These are phyloP conservation scores for Triadica sebifera DNA, from an alignment of 345 rosid genomes.

Conservation along the genomic window DNA sequence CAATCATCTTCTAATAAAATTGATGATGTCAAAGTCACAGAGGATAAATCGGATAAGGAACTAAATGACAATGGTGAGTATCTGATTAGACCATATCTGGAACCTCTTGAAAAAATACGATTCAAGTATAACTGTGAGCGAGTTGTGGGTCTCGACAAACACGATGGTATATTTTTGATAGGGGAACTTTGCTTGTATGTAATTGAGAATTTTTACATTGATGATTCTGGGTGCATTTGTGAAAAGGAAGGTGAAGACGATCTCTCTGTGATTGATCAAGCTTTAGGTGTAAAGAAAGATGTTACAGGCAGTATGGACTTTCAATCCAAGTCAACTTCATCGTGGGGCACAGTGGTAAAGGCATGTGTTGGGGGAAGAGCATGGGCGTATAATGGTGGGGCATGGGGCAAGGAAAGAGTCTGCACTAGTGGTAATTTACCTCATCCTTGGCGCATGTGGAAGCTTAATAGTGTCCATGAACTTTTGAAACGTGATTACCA, in stretches of 20 bases:
- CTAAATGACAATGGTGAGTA: constrained; percentile 93
- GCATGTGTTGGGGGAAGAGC: constrained; percentile 85
- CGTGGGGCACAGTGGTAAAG: constrained; percentile 62
- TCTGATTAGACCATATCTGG: constrained; percentile 93
- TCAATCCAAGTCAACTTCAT: constrained; percentile 84
- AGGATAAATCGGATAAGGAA: constrained; percentile 82
- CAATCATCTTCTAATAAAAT: constrained; percentile 62
- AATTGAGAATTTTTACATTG: constrained; percentile 91
- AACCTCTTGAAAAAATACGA: constrained; percentile 87
- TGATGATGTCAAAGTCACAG: constrained; percentile 56
- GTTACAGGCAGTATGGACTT: constrained; percentile 63
- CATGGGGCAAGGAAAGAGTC: constrained; percentile 98
- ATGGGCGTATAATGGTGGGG: constrained; percentile 99
- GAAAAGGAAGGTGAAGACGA: constrained; percentile 97
- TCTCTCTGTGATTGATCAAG: constrained; percentile 98
- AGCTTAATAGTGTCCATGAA: constrained; percentile 91
- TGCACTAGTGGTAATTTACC: constrained; percentile 72
- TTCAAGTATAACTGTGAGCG: constrained; percentile 95
- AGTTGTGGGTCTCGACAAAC: constrained; percentile 96
- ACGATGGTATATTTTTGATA: constrained; percentile 92
- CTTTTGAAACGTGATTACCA: constrained; percentile 97
- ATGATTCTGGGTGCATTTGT: constrained; percentile 76
- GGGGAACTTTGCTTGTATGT: constrained; percentile 89
- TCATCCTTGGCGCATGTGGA: constrained; percentile 99
- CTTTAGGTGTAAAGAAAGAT: constrained; percentile 97